Percentiles rank a stretch among this genome's conserved stretches.
These are phyloP conservation scores for Nymphaea thermarum DNA, from an alignment of 164 flowering plant species.

Conservation along the genomic window DNA sequence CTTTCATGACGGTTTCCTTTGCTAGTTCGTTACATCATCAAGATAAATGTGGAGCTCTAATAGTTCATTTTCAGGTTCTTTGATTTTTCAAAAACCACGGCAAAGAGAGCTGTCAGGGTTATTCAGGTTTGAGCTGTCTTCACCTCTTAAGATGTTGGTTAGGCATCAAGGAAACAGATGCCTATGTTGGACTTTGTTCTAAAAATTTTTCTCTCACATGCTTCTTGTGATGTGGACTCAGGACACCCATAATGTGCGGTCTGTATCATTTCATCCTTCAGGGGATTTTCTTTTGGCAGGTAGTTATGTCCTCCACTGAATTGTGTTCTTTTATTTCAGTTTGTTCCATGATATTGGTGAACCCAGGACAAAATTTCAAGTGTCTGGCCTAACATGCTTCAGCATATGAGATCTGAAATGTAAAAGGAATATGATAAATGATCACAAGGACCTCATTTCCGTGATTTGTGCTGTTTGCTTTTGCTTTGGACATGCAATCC, in stretches of 20 bases:
- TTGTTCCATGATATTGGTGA: neutral
- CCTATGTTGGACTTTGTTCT: neutral
- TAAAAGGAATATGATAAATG: too few species aligned
- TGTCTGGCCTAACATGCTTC: too few species aligned
- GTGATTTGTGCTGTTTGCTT: too few species aligned
- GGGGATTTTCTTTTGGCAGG: conserved; percentile 84
- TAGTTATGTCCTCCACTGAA: conserved; percentile 3
- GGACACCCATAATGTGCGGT: conserved; percentile 90
- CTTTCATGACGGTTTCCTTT: neutral
- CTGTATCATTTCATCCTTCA: conserved; percentile 84
- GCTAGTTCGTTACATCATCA: neutral
- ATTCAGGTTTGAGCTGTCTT: conserved; percentile 43
- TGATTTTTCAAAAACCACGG: conserved; percentile 72
- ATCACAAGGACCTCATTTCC: too few species aligned
- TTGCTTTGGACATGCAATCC: too few species aligned
- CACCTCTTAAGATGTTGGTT: neutral
- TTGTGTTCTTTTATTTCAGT: neutral
- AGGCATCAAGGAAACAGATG: neutral
- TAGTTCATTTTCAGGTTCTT: conserved; percentile 48
- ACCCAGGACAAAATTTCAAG: neutral
- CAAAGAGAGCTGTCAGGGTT: conserved; percentile 71
- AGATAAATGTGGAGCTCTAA: neutral
- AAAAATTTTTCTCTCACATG: neutral
- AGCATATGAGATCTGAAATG: too few species aligned
- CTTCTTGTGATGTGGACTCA: conserved; percentile 13